These are phyloP conservation scores for Chalciporus chontae DNA, from an alignment of 768 basidiomycete species.

Conservation along the genomic window DNA sequence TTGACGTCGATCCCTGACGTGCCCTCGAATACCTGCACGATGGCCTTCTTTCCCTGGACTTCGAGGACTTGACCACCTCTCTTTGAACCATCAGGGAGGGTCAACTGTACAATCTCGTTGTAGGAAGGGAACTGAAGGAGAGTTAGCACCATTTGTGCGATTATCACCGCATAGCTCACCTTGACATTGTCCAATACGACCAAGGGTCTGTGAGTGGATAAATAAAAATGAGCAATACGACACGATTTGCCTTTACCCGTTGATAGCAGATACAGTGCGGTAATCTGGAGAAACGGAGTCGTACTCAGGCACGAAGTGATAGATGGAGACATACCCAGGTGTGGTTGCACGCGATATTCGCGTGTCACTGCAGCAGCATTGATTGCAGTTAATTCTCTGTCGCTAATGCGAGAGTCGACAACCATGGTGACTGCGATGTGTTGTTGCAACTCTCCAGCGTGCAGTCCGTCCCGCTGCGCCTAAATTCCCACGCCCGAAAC, in stretches of 20 bases:
- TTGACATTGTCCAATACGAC: constrained; percentile 99
- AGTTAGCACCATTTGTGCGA: constrained; percentile 12
- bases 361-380: constrained; percentile 87
- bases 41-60: constrained; percentile 97
- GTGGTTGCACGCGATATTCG: constrained; percentile 85
- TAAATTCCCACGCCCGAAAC: constrained; percentile 23
- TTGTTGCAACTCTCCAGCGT: constrained; percentile 8
- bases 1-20: constrained; percentile 98
- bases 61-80: constrained; percentile 98
- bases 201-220: constrained; percentile 61
- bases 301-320: constrained; percentile 5
- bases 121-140: constrained; percentile 83
- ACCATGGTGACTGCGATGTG: constrained; percentile 32
- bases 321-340: constrained; percentile 57
- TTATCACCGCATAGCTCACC: constrained; percentile 40
- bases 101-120: constrained; percentile 96
- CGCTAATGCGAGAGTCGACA: constrained; percentile 58
- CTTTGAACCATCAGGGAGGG: constrained; percentile 90
- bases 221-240: constrained; percentile 5
- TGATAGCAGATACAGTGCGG: constrained; percentile 97
- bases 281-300: constrained; percentile 59
- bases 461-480: constrained; percentile 5
- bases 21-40: constrained; percentile 99
- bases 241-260: constrained; percentile 61
- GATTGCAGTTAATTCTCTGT: constrained; percentile 71